These are phyloP conservation scores for Ogataea hybrid DNA, from an alignment of 1,139 yeast species.

Conservation along the genomic window DNA sequence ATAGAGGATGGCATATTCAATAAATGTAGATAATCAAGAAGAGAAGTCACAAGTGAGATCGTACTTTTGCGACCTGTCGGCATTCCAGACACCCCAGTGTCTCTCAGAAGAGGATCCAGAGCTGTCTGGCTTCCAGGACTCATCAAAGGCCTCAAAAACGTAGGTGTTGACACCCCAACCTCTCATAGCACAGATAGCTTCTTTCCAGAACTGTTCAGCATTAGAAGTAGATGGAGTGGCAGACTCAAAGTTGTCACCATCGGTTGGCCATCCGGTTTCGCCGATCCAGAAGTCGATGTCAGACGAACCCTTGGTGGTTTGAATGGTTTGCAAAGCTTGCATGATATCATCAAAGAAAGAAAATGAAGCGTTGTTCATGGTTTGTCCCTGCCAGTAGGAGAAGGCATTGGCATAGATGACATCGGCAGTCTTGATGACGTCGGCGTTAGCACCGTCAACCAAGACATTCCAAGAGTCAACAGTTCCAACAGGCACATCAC, in stretches of 20 bases:
- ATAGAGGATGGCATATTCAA: slow-evolving; percentile 1
- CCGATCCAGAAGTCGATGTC: slow-evolving; percentile 93
- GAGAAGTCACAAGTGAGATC: slow-evolving; percentile 51
- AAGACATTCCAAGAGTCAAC: slow-evolving; percentile 95
- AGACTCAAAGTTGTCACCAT: slow-evolving; percentile 68
- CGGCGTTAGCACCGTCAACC: slow-evolving; percentile 70
- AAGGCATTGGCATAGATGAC: slow-evolving; percentile 89
- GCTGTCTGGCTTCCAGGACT: slow-evolving; percentile 91
- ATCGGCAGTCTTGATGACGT: slow-evolving; percentile 79
- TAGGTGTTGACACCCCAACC: slow-evolving; percentile 94
- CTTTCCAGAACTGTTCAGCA: slow-evolving; percentile 80
- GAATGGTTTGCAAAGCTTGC: slow-evolving; percentile 90
- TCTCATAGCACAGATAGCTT: slow-evolving; percentile 88
- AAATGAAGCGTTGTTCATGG: slow-evolving; percentile 73
- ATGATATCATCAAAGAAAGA: slow-evolving; percentile 93
- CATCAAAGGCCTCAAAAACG: slow-evolving; percentile 93
- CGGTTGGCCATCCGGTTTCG: slow-evolving; percentile 98
- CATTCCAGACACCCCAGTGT: slow-evolving; percentile 88
- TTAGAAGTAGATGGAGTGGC: slow-evolving; percentile 67
- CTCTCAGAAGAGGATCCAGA: slow-evolving; percentile 85
- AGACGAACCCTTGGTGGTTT: slow-evolving; percentile 79
- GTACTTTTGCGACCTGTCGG: slow-evolving; percentile 56
- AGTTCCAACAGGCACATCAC: slow-evolving; percentile 76
- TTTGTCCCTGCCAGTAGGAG: slow-evolving; percentile 98
- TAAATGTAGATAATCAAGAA: slow-evolving; percentile 7